These are phyloP conservation scores for Cyberlindnera veronae DNA, from an alignment of 805 yeast species.

Conservation along the genomic window DNA sequence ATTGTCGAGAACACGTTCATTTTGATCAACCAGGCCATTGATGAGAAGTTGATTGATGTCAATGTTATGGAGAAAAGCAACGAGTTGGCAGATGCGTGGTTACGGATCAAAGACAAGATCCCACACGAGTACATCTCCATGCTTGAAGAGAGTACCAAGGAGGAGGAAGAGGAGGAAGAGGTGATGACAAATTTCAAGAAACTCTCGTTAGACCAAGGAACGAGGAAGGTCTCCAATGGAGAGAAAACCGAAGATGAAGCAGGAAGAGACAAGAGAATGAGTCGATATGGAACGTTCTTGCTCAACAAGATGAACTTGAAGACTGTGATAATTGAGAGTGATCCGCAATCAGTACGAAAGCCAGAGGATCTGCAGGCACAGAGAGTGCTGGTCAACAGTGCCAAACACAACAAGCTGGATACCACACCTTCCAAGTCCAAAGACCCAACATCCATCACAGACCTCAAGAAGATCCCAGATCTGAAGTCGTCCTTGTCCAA, in stretches of 20 bases:
- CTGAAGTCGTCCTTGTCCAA: slow-evolving; percentile 13
- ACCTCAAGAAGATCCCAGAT: slow-evolving; percentile 17
- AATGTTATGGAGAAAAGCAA: slow-evolving; percentile 33
- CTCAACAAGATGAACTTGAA: slow-evolving; percentile 40
- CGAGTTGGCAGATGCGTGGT: slow-evolving; percentile 35
- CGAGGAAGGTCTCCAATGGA: slow-evolving; percentile 6
- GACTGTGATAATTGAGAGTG: slow-evolving; percentile 34
- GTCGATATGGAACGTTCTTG: slow-evolving; percentile 36
- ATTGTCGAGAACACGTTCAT: slow-evolving; percentile 39
- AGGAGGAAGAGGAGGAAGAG: slow-evolving; percentile 5
- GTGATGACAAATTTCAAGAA: slow-evolving; percentile 21
- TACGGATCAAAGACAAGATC: slow-evolving; percentile 18
- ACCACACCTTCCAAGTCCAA: slow-evolving; percentile 14
- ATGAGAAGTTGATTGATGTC: slow-evolving; percentile 39
- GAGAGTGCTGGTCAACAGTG: slow-evolving; percentile 12
- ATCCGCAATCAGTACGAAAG: slow-evolving; percentile 30
- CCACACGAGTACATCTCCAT: slow-evolving; percentile 24
- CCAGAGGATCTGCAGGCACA: slow-evolving; percentile 13
- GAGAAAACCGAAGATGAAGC: slow-evolving; percentile 12
- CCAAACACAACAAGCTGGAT: slow-evolving; percentile 15
- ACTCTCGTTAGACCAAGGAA: slow-evolving; percentile 20
- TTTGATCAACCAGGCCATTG: slow-evolving; percentile 36
- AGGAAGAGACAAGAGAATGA: slow-evolving; percentile 24
- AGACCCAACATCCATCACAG: slow-evolving; percentile 5
- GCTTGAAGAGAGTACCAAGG: slow-evolving; percentile 13